These are phyloP conservation scores for Leccinum arenicola DNA, from an alignment of 768 basidiomycete species.

Conservation along the genomic window DNA sequence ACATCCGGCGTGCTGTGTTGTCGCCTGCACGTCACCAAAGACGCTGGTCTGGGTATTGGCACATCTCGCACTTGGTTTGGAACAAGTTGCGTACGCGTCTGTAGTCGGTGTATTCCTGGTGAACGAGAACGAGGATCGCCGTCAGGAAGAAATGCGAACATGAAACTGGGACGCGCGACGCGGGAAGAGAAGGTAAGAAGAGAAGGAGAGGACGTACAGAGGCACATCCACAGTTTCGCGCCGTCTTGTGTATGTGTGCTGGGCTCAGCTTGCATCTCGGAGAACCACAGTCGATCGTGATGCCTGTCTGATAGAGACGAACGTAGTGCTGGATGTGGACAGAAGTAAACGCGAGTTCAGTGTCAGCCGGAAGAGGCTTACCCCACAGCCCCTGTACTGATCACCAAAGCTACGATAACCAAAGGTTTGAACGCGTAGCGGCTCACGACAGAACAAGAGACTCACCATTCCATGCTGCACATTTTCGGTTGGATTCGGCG, in stretches of 20 bases:
- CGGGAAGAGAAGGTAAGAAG: neutral
- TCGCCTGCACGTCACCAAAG: constrained; percentile 15
- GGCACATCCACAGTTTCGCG: constrained; percentile 56
- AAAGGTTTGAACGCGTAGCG: constrained; percentile 8
- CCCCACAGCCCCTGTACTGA: constrained; percentile 43
- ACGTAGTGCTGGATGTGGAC: constrained; percentile 54
- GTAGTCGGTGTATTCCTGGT: constrained; percentile 42
- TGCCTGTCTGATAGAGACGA: constrained; percentile 59
- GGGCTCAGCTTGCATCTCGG: constrained; percentile 51
- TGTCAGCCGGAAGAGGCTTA: constrained; percentile 16
- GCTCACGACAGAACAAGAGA: constrained; percentile 4
- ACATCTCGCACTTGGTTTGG: constrained; percentile 59
- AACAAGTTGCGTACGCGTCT: constrained; percentile 63
- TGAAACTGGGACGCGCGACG: neutral
- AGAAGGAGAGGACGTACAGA: constrained; percentile 27
- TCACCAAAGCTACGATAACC: constrained; percentile 34
- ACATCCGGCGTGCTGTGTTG: neutral
- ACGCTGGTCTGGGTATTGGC: constrained; percentile 38
- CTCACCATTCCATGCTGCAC: constrained; percentile 60
- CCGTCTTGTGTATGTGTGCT: constrained; percentile 58
- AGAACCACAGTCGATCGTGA: constrained; percentile 51
- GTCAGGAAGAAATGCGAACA: constrained; percentile 1
- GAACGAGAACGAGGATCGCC: neutral
- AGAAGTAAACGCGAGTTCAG: constrained; percentile 1
- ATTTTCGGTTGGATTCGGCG: constrained; percentile 30